Evolutionary conservation across 495 filamentous ascomycete species (phyloP), one percentile per base, ranked within the genome.

Genomic region (Penicillium turbatum): DNA sequence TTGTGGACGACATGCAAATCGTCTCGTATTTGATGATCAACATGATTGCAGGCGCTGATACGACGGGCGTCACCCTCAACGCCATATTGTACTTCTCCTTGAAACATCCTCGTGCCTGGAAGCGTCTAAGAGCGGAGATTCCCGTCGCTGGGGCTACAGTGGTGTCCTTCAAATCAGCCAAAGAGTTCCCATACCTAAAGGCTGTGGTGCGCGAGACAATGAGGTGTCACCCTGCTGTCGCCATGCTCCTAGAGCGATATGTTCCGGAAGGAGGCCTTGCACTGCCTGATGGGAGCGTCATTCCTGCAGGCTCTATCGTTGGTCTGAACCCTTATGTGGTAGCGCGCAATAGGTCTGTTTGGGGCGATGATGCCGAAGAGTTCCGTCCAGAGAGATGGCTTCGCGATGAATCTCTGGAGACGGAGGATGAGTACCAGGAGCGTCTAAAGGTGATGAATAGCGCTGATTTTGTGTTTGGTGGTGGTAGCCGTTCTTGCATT

Each of bases 381-480:
- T 90, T 79, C 57, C 66, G 79, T 15, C 85, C 86, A 0, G 85
- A 86, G 64, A 61, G 86, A 36, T 89, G 86, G 86, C 59, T 89
- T 35, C 76, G 80, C 51, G 60, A 62, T 37, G 73, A 75, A 32
- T 63, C 31, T 70, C 53, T 71, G 70, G 66, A 65, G 63, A 57
- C 71, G 60, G 29, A 72, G 59, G 63, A 70, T 51, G 43, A 76
- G 72, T 81, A 75, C 74, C 67, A 67, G 68, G 47, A 75, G 72
- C 59, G 81, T 72, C 57, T 64, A 15, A 54, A 53, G 13, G 40
- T 49, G 7, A 70, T 71, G 67, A 59, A 73, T 9, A 54, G 52
- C 24, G 58, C 53, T 2, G 72, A 71, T 39, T 43, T 80, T 2
- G 49, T 78, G 61, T 83, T 83, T 39, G 79, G 79, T 3, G 78